Base-by-base conservation (phyloP, 805 yeast species). In the Grigorovia humatica region DNA sequence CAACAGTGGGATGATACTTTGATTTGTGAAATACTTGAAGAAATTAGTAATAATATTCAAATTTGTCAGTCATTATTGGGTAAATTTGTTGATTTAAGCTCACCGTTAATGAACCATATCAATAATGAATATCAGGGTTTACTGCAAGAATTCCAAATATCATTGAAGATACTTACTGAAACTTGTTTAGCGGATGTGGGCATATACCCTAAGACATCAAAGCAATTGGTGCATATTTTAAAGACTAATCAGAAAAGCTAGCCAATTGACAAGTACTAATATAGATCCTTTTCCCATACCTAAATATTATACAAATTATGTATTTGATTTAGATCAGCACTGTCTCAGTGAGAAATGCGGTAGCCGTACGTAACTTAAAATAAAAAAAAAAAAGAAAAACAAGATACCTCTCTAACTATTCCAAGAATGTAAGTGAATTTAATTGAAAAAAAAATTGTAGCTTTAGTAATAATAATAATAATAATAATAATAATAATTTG, bases 51-150 rank as follows among this genome's bases (percentile, higher is more conserved):
- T 5, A 46, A 54, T 9, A 52, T 61, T 8, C 43, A 23, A 0
- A 47, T 43, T 15, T 57, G 58, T 41, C 53, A 54, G 35, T 35
- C 43, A 15, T 43, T 56, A 15, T 48, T 63, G 13, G 46, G 46
- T 3, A 47, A 55, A 3, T 43, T 62, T 11, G 54, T 54, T 13
- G 48, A 54, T 1, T 43, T 60, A 20, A 57, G 58, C 15, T 65
- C 70, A 2, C 65, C 69, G 15, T 56, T 59, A 43, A 51, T 64
- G 18, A 59, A 56, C 44, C 63, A 63, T 45, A 41, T 63, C 30
- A 58, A 63, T 35, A 63, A 64, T 45, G 69, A 63, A 46, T 62
- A 61, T 49, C 67, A 63, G 38, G 62, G 65, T 12, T 52, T 65
- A n/a, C 50, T 64, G 15, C 64, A 59, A 43, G 62, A 60, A 18